Evolutionary conservation across 768 basidiomycete genomes (phyloP), one percentile per base, ranked within the genome.

Genomic region (Panaeolus cyanescens): DNA sequence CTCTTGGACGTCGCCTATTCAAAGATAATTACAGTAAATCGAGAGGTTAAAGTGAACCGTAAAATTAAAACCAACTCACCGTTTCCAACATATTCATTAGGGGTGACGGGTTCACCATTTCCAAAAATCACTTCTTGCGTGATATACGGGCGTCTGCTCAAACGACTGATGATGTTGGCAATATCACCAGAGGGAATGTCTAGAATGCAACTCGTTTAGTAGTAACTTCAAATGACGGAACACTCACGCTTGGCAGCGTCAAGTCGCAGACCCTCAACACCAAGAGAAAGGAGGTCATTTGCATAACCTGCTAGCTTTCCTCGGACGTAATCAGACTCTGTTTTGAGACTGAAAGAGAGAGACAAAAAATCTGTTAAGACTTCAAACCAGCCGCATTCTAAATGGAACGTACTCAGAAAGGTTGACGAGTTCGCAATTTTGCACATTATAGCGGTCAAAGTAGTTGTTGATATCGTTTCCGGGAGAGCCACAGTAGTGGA

Each of bases 181-280:
- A 90, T 78, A 68, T 88, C 86, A 0, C 60, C 67, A 0, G 81
- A 71, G 2, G 82, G 65, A 0, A 90, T 88, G 62, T 87, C 87
- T 89, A 56, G 28, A 15, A 5, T 34, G n/a, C n/a, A n/a, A n/a
- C n/a, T n/a, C n/a, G n/a, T n/a, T n/a, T n/a, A n/a, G n/a, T n/a
- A n/a, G n/a, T 34, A 9, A 25, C 5, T 6, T 30, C 22, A 31
- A 40, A 42, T 2, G 20, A 37, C 22, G 30, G 12, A 9, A 15
- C 19, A 65, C 79, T 60, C 65, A 88, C 87, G 79, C 74, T 89
- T 90, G 0, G 86, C 79, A n/a, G 88, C 86, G 65, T 90, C 88
- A 20, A 89, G 71, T 1, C 88, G 79, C 28, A 89, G 72, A 0
- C 88, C 88, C 62, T 87, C 85, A 0, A 85, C 80, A 1, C 88